phyloP scores from a whole-genome alignment of 148 eudicot genomes.

The Chenopodium quinoa region DNA sequence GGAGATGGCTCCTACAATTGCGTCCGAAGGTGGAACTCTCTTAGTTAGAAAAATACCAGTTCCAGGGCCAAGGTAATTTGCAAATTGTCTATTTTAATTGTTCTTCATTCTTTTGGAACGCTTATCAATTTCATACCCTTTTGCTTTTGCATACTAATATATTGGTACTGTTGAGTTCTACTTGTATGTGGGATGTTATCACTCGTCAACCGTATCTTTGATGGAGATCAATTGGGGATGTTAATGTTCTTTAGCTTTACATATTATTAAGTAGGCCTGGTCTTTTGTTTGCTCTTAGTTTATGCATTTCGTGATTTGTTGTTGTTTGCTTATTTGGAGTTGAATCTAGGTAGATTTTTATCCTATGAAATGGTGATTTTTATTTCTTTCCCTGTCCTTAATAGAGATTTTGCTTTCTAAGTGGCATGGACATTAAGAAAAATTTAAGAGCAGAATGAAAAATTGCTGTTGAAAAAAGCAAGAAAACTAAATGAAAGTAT shows the following conservation, averaged over 20 bases:
- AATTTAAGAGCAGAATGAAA: too few relatives aligned
- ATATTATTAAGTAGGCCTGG: neutral
- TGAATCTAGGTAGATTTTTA: neutral
- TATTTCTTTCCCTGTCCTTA: neutral
- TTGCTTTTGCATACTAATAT: slow-evolving; percentile 3
- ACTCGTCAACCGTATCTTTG: neutral
- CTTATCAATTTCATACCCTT: neutral
- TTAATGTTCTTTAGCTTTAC: neutral
- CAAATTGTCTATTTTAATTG: neutral
- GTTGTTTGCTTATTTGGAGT: neutral
- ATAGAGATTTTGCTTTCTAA: too few relatives aligned
- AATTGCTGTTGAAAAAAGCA: too few relatives aligned
- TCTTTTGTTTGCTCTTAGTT: neutral
- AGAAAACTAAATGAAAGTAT: too few relatives aligned
- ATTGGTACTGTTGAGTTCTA: neutral
- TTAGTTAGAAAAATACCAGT: slow-evolving; percentile 78
- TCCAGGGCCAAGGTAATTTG: slow-evolving; percentile 64
- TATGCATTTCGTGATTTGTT: neutral
- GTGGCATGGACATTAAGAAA: too few relatives aligned
- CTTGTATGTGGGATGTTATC: neutral
- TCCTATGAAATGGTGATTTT: neutral
- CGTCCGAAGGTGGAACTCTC: slow-evolving; percentile 74
- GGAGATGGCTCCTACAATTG: slow-evolving; percentile 81
- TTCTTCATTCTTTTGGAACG: neutral
- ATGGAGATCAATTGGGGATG: neutral